A percentile compares a stretch with the other conserved stretches of the same genome.
phyloP scores from a whole-genome alignment of 2,329 filamentous ascomycete species.

The Alternaria sp. region DNA sequence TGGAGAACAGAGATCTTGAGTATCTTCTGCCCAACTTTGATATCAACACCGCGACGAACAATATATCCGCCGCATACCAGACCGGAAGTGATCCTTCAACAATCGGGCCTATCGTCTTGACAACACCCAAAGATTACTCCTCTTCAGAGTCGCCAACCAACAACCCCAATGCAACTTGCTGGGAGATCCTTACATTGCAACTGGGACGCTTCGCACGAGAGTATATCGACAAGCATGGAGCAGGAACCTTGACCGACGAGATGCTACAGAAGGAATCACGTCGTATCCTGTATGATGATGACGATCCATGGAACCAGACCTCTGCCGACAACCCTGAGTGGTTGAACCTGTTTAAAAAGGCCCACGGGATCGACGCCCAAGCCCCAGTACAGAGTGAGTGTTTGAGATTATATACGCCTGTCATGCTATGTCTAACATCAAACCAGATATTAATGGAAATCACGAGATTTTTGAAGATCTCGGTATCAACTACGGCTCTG shows the following conservation, averaged over 20 bases:
- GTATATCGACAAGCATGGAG: conserved; percentile 47
- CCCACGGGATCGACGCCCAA: conserved; percentile 51
- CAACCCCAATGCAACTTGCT: conserved; percentile 53
- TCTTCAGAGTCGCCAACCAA: conserved; percentile 10
- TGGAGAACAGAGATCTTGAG: conserved; percentile 36
- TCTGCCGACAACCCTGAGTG: conserved; percentile 55
- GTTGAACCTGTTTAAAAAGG: conserved; percentile 60
- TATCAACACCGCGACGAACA: conserved; percentile 4
- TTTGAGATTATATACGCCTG: not conserved
- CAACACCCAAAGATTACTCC: conserved; percentile 27
- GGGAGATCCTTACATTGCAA: conserved; percentile 59
- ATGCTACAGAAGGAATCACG: conserved; percentile 59
- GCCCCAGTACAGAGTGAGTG: conserved; percentile 17
- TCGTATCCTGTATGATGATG: conserved; percentile 57
- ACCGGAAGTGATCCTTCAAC: conserved; percentile 18
- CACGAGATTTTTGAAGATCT: conserved; percentile 48
- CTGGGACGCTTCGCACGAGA: conserved; percentile 57
- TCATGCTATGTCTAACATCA: not conserved
- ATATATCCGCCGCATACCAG: conserved; percentile 30
- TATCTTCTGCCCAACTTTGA: conserved; percentile 32
- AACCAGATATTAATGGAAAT: conserved; percentile 17
- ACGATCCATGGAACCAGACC: conserved; percentile 59
- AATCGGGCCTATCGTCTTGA: conserved; percentile 28
- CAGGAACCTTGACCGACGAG: conserved; percentile 55
- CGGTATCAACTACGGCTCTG: conserved; percentile 31